Evolutionary conservation across 305 asterid species (phyloP).

Genomic region (Solanum chacoense): DNA sequence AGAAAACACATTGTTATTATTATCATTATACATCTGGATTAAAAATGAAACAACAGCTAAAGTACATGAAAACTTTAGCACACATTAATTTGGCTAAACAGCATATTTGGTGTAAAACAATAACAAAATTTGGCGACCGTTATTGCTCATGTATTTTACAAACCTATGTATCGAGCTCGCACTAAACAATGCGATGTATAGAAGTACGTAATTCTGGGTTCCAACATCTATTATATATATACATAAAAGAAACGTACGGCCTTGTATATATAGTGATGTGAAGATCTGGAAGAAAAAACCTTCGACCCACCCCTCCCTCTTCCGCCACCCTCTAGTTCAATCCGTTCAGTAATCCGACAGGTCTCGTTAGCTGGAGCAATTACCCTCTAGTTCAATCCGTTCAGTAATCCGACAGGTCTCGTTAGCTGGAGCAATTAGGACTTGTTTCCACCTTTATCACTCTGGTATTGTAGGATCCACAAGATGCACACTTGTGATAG

Average conservation of each 20-base stretch:
- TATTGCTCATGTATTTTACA: background rate
- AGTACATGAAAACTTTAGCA: no score
- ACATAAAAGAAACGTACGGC: background rate
- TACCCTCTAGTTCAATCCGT: background rate
- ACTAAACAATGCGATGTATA: background rate
- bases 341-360: background rate
- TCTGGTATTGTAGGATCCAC: constrained; percentile 86
- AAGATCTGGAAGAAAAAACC: background rate
- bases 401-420: background rate
- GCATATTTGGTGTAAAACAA: background rate
- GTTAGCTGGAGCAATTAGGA: constrained; percentile 48
- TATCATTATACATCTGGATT: no score
- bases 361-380: constrained; percentile 39
- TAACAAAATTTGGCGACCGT: background rate
- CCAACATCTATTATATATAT: background rate
- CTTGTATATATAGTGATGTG: background rate
- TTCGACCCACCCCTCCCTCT: no score
- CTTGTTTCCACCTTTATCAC: constrained; percentile 72
- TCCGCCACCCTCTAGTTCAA: background rate
- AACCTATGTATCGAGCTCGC: background rate
- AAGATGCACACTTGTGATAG: constrained; percentile 77
- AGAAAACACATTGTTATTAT: no score
- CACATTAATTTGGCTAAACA: background rate
- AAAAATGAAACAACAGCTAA: no score
- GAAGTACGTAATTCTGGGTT: no score